These are phyloP conservation scores for Daphne laureola DNA, from an alignment of 441 rosid genomes.

Conservation along the genomic window DNA sequence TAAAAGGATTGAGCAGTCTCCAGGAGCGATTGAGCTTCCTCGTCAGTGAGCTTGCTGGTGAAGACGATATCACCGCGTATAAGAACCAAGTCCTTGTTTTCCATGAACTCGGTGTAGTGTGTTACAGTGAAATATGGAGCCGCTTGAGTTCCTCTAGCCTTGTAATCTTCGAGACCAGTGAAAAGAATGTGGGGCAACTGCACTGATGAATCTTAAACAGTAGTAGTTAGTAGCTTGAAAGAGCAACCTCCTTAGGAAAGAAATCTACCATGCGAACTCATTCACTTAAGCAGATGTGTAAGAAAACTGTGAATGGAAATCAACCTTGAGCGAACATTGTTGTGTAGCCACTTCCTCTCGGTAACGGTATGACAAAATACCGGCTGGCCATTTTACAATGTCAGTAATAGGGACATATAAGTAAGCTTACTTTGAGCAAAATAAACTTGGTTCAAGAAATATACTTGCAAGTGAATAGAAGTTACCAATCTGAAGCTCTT, in stretches of 20 bases:
- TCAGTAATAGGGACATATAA: neutral
- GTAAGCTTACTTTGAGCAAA: conserved; percentile 11
- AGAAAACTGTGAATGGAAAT: conserved; percentile 10
- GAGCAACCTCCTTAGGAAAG: too few species aligned
- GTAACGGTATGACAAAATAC: conserved; percentile 75
- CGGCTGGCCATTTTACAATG: conserved; percentile 35
- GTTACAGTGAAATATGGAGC: conserved; percentile 62
- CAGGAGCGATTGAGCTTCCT: conserved; percentile 76
- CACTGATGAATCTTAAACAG: conserved; percentile 30
- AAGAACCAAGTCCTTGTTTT: conserved; percentile 72
- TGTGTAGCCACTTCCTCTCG: conserved; percentile 84
- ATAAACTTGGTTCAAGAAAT: conserved; percentile 4
- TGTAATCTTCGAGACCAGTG: conserved; percentile 96
- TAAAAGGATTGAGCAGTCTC: conserved; percentile 83
- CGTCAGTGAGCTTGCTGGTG: conserved; percentile 77
- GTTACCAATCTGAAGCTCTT: conserved; percentile 78
- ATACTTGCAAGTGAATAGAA: conserved; percentile 4
- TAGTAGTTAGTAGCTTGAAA: too few species aligned
- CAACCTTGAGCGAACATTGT: conserved; percentile 89
- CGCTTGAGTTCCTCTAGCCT: conserved; percentile 89
- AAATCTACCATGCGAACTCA: neutral
- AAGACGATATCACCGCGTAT: conserved; percentile 78
- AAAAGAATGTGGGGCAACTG: conserved; percentile 81
- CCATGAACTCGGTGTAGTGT: conserved; percentile 69
- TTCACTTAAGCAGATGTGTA: neutral